These are phyloP conservation scores for Spencermartinsiella europaea DNA, from an alignment of 805 yeast genomes.

Conservation along the genomic window DNA sequence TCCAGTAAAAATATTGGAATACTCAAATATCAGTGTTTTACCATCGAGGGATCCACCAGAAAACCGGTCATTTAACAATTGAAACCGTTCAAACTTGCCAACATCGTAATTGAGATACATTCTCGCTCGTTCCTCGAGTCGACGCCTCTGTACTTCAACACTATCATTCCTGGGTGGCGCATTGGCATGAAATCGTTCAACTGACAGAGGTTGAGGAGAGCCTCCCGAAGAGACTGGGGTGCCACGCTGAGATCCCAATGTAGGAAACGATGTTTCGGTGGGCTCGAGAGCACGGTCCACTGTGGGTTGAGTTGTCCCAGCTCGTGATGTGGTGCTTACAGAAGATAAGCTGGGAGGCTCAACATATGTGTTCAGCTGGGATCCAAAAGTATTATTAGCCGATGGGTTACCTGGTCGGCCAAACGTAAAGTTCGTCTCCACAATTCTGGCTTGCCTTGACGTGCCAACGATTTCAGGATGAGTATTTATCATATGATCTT, in stretches of 20 bases:
- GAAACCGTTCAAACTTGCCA: slow-evolving; percentile 45
- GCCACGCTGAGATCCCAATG: slow-evolving; percentile 16
- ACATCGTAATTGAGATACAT: slow-evolving; percentile 61
- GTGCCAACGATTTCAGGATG: slow-evolving; percentile 60
- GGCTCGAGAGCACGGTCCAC: too few species aligned
- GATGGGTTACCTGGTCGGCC: slow-evolving; percentile 16
- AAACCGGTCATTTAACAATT: slow-evolving; percentile 44
- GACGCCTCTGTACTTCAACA: slow-evolving; percentile 45
- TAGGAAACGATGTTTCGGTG: slow-evolving; percentile 21
- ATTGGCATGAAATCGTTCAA: slow-evolving; percentile 16
- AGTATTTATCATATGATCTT: slow-evolving; percentile 80
- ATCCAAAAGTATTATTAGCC: slow-evolving; percentile 40
- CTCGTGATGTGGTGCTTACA: slow-evolving; percentile 7
- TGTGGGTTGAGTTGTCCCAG: slow-evolving; percentile 4
- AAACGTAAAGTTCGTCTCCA: slow-evolving; percentile 16
- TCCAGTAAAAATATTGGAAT: slow-evolving; percentile 44
- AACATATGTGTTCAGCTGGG: slow-evolving; percentile 52
- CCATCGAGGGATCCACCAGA: slow-evolving; percentile 45
- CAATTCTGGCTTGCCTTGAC: slow-evolving; percentile 26
- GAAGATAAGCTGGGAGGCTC: slow-evolving; percentile 2
- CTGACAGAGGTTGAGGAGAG: slow-evolving; percentile 12
- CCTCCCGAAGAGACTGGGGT: background rate
- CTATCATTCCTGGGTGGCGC: slow-evolving; percentile 25
- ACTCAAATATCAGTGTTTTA: slow-evolving; percentile 41
- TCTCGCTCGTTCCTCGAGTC: slow-evolving; percentile 81